Evolutionary conservation across 2,329 filamentous ascomycete genomes (phyloP), one percentile per base, ranked within the genome.

Genomic region (Nemania sp.): DNA sequence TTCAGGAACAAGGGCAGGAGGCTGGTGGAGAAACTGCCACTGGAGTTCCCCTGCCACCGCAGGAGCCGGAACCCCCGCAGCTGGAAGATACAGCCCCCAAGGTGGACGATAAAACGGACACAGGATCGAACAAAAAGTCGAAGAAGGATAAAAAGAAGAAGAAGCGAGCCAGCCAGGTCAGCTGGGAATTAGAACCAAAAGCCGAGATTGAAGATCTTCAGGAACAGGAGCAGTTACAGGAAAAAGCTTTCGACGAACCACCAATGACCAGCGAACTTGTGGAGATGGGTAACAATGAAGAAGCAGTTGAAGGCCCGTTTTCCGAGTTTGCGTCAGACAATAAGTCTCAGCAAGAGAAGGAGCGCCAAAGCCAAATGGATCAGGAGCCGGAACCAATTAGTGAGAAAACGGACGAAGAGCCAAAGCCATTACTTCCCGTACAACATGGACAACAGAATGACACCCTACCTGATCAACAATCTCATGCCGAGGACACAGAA

Each of bases 61-160:
- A 50, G 23, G 36, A 33, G 30, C 28, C 37, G n/a, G 36, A 53
- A 30, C 17, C 54, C 37, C 45, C 47, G 26, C 57, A 62, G 23
- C 34, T 48, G 30, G 54, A 62, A 52, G 47, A 61, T 26, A 31
- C 56, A 30, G 8, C 42, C 42, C 44, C 54, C 8, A 40, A 53
- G 44, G 49, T 58, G 40, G 60, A 64, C 53, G 43, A 59, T 39
- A 53, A 57, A 49, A 39, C 36, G 39, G 57, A 60, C n/a, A 51
- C 57, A 24, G 24, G 39, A 28, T 54, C 51, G 22, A 64, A 60
- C 44, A 73, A 73, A 58, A 73, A 61, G 49, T 62, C 64, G 24
- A 74, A 75, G 62, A 75, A 76, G 56, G 63, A 68, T 53, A 72
- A 72, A 63, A 73, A 72, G 67, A 72, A 62, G 68, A 74, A 70